Percentiles rank a stretch among this genome's conserved stretches.
These are phyloP conservation scores for Niebla homalea DNA, from an alignment of 495 filamentous ascomycete species.

Conservation along the genomic window DNA sequence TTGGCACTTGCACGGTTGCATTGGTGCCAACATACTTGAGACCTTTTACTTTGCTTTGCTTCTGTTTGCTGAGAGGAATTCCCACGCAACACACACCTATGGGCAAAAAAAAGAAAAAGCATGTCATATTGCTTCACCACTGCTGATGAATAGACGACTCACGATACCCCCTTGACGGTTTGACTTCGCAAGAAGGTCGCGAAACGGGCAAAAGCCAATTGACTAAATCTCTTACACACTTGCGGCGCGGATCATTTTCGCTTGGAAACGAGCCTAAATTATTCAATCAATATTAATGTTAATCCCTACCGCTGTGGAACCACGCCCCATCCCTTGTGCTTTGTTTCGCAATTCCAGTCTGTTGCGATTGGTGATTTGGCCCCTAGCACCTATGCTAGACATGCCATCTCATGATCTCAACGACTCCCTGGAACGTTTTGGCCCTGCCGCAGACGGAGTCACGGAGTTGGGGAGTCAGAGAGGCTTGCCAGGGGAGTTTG, in stretches of 20 bases:
- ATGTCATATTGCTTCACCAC: no score
- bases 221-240: slow-evolving; percentile 8
- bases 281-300: not conserved
- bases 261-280: slow-evolving; percentile 6
- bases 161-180: no score
- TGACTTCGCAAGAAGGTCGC: not conserved
- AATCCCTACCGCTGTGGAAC: not conserved
- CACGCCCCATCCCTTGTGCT: not conserved
- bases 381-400: not conserved
- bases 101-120: no score
- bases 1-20: no score
- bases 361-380: slow-evolving; percentile 3
- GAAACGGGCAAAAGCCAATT: not conserved
- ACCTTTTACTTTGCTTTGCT: no score
- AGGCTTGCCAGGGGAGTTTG: no score
- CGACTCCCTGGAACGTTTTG: not conserved
- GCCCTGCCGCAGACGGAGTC: not conserved
- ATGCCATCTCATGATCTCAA: not conserved
- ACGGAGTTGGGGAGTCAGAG: no score
- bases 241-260: slow-evolving; percentile 10
- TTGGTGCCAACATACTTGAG: no score
- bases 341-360: slow-evolving; percentile 9
- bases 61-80: no score
- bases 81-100: no score
- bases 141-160: no score